Base-by-base conservation (phyloP, 2,329 filamentous ascomycete species). In the Parasarocladium wereldwijsianum region DNA sequence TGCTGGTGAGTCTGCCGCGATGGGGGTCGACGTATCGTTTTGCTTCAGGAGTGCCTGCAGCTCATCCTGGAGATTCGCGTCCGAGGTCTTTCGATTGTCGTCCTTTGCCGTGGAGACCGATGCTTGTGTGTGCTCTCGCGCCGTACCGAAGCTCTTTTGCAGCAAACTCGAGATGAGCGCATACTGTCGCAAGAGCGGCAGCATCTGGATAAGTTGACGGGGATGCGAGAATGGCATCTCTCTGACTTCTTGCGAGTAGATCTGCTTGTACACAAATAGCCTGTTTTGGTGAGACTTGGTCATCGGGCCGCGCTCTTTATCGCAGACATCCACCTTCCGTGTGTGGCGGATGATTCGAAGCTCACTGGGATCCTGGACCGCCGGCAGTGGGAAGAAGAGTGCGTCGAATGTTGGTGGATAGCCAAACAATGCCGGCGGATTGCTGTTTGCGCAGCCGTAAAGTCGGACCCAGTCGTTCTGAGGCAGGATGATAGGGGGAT, bases 161-260 rank as follows among this genome's bases (percentile, higher is more conserved):
- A 87, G 59, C 3, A 90, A 51, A 0, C 61, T 69, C 2, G 71
- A 71, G 4, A 83, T 57, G 39, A 79, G 73, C 0, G 77, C 76
- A 44, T 83, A 90, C 47, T 90, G 82, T 10, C 83, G 64, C 11
- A 90, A 57, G 4, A 66, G 59, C 0, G 82, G 80, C n/a, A 92
- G 60, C 45, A 86, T 70, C 31, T 70, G 64, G 6, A 86, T 57
- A 4, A 92, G 56, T 45, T 92, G 81, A 29, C 73, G 68, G 0
- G 83, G 83, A 43, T 92, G 83, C 3, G 72, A 70, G 44, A 92
- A 87, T 0, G 80, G 73, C 18, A 90, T 59, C 32, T 76, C 70
- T 1, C 66, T 67, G 7, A 92, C 50, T 3, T 63, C 60, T 33
- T 75, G 67, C 0, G 75, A 77, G 40, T 77, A 83, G 7, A 84